These are phyloP conservation scores for Colletotrichum sp. DNA, from an alignment of 2,329 filamentous ascomycete genomes.

Conservation along the genomic window DNA sequence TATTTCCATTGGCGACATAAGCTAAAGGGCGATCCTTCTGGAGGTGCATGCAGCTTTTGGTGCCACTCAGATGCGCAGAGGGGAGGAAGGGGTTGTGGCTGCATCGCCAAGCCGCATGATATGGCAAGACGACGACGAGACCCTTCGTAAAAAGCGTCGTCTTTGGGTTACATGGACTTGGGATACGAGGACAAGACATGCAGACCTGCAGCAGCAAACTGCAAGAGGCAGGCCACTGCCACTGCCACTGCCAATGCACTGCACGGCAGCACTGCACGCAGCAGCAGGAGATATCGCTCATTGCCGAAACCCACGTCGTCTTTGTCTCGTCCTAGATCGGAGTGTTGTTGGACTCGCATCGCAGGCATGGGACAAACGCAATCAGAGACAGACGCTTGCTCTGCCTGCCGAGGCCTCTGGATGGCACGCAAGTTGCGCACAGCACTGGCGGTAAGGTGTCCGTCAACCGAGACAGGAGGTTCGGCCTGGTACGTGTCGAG, in stretches of 20 bases:
- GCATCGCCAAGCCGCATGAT: conserved; percentile 11
- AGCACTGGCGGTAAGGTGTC: background rate
- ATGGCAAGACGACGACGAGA: background rate
- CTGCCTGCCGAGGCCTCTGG: background rate
- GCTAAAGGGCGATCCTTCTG: background rate
- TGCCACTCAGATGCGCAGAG: background rate
- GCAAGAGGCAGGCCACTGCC: background rate
- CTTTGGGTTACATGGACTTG: conserved; percentile 6
- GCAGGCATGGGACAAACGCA: background rate
- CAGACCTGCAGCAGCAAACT: conserved; percentile 8
- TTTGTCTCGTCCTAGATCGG: background rate
- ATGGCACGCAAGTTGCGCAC: background rate
- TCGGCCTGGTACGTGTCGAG: background rate
- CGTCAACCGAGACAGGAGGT: background rate
- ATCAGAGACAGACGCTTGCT: background rate
- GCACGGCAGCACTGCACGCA: background rate
- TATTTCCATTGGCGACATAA: background rate
- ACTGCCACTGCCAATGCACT: background rate
- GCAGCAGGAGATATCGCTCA: background rate
- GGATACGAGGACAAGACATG: conserved; percentile 18
- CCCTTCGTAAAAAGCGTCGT: conserved; percentile 5
- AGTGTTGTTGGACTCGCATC: background rate
- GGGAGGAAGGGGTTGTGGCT: background rate
- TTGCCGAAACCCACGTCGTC: background rate
- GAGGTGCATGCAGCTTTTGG: background rate